Percentiles rank a stretch among this genome's conserved stretches.
Conservation (phyloP, 345 rosid species). For the Pistacia atlantica region DNA sequence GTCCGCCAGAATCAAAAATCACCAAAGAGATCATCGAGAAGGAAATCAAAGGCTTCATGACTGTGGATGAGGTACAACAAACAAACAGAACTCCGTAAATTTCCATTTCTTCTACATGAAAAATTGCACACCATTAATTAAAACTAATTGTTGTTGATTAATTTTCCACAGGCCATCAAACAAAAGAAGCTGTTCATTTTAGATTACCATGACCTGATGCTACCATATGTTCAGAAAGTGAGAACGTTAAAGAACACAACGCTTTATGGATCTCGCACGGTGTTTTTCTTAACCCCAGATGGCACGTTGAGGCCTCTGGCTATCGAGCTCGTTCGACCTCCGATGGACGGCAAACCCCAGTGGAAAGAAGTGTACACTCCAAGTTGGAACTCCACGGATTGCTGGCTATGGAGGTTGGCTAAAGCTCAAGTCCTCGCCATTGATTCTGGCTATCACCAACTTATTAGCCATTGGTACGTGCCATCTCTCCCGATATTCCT, state of each 20-base stretch:
- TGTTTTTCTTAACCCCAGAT: constrained; percentile 58
- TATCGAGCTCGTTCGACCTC: constrained; percentile 75
- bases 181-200: constrained; percentile 54
- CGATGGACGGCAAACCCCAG: constrained; percentile 52
- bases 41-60: constrained; percentile 56
- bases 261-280: constrained; percentile 66
- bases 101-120: neutral
- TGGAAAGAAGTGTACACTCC: constrained; percentile 65
- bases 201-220: constrained; percentile 62
- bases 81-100: neutral
- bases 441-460: constrained; percentile 73
- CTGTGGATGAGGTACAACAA: constrained; percentile 52
- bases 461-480: constrained; percentile 71
- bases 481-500: no score
- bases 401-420: constrained; percentile 78
- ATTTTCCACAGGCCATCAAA: constrained; percentile 45
- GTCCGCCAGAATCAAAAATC: constrained; percentile 66
- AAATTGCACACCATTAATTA: neutral
- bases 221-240: constrained; percentile 69
- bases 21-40: constrained; percentile 53
- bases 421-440: constrained; percentile 72
- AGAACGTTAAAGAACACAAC: constrained; percentile 49
- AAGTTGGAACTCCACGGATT: constrained; percentile 41
- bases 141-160: neutral
- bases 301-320: constrained; percentile 59